Evolutionary conservation across 257 asterid genomes (phyloP), one percentile per base, ranked within the genome.

Genomic region (Paulownia fortunei): DNA sequence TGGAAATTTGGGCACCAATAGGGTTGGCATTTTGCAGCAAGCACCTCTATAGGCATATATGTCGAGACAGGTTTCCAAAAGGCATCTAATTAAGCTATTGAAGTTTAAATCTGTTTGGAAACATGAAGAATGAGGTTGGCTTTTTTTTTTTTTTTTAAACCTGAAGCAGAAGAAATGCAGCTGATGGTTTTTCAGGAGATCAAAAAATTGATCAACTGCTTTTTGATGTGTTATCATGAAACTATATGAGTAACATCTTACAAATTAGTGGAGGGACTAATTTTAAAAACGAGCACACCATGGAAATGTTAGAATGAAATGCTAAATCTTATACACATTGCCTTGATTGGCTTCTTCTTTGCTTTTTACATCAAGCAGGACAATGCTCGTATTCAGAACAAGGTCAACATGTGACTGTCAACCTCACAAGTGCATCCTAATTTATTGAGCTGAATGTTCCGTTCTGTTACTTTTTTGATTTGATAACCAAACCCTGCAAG

Each of bases 351-450:
- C 16, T 73, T 34, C 49, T 16, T 19, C 69, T 73, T 61, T 62
- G 64, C 56, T 55, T 63, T 42, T 58, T 52, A 7, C 68, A 69
- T 65, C 73, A 36, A 16, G 41, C 65, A 52, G 15, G 54, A 54
- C 13, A 56, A 46, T 66, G 65, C 69, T 58, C 64, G 32, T 59
- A 27, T 51, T 67, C 71, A 55, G 32, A 61, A 23, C 56, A 59
- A 18, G 56, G 56, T 51, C 65, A 23, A 18, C 74, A 54, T 73
- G 71, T 26, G 36, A 65, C 61, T 71, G 27, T 49, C 70, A 47
- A 72, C 67, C 46, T 79, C 67, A 16, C 59, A 63, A 76, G 39
- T 69, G 76, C 81, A 34, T n/a, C 8, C 61, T 32, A 55, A 26
- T 63, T 19, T 59, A 41, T 26, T 24, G 54, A 68, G 42, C 52